Base-by-base conservation (phyloP, 1,284 basidiomycete species). In the Amylostereum areolatum region DNA sequence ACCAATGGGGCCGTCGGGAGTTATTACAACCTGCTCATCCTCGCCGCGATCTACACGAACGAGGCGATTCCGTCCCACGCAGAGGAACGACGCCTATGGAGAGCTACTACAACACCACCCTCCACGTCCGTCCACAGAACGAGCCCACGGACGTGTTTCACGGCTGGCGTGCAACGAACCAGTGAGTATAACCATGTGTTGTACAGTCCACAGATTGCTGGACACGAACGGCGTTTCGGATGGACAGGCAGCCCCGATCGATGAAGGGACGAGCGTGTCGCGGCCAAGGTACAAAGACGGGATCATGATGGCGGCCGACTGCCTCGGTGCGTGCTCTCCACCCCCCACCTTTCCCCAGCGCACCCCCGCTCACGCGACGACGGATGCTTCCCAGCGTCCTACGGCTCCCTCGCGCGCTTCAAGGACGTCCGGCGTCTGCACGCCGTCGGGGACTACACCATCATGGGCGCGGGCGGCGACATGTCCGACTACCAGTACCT, bases 301-400 rank as follows among this genome's bases (percentile, higher is more conserved):
- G 2, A 85, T 99, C 57, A 97, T 99, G 92, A 85, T 99, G 74
- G 94, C 97, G n/a, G 92, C 97, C 33, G 96, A 99, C 75, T 98
- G 89, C 59, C 85, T 99, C 46, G 93, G 93, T 94, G 52, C 30
- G 63, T 55, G 57, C 59, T 36, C 18, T 29, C 35, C 43, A 41
- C n/a, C 7, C 27, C 60, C 30, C 33, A 43, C 44, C 35, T 29
- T 25, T n/a, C 34, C 24, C 34, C 30, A 37, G 36, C 12, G n/a
- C 25, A 12, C 25, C 31, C 34, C 46, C 42, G 35, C 41, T 24
- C 33, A 45, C 7, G 33, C 12, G 7, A 1, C 44, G 39, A 25
- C n/a, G n/a, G n/a, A n/a, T n/a, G n/a, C n/a, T n/a, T 39, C 10
- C 11, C 46, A 95, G 96, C 92, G 9, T 99, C 97, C 0, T 99